These are phyloP conservation scores for Penicilliopsis zonata DNA, from an alignment of 495 filamentous ascomycete genomes.

Conservation along the genomic window DNA sequence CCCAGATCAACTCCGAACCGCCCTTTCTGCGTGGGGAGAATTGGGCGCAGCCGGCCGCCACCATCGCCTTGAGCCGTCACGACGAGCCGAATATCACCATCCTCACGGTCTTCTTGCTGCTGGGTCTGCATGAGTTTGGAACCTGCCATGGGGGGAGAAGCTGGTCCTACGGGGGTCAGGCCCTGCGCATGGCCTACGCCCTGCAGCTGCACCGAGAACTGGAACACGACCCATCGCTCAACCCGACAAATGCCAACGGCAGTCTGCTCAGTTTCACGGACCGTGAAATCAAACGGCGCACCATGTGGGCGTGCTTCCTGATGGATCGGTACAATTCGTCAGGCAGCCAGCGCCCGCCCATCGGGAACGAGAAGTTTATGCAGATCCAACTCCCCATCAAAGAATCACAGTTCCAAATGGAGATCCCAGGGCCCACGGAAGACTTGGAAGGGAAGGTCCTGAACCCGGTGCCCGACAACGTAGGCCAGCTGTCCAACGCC, in stretches of 20 bases:
- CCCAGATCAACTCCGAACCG: slow-evolving; percentile 68
- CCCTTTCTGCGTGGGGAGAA: slow-evolving; percentile 84
- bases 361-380: slow-evolving; percentile 77
- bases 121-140: slow-evolving; percentile 91
- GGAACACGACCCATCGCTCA: slow-evolving; percentile 65
- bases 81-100: slow-evolving; percentile 96
- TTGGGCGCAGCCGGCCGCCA: slow-evolving; percentile 75
- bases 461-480: slow-evolving; percentile 49
- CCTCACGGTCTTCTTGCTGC: slow-evolving; percentile 72
- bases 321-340: slow-evolving; percentile 98
- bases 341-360: slow-evolving; percentile 86
- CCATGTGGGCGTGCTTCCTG: slow-evolving; percentile 95
- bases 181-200: slow-evolving; percentile 92
- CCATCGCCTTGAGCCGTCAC: slow-evolving; percentile 74
- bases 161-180: slow-evolving; percentile 91
- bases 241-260: slow-evolving; percentile 43
- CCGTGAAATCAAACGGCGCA: slow-evolving; percentile 79
- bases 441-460: slow-evolving; percentile 63
- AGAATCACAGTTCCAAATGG: slow-evolving; percentile 81
- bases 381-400: slow-evolving; percentile 85
- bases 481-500: slow-evolving; percentile 52
- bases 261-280: slow-evolving; percentile 79
- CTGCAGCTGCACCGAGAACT: slow-evolving; percentile 88
- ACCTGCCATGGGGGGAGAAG: slow-evolving; percentile 93
- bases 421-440: slow-evolving; percentile 82